Evolutionary conservation across 371 early-diverging fungal species (phyloP), one percentile per base, ranked within the genome.

Genomic region (Syncephalastrum sp.): DNA sequence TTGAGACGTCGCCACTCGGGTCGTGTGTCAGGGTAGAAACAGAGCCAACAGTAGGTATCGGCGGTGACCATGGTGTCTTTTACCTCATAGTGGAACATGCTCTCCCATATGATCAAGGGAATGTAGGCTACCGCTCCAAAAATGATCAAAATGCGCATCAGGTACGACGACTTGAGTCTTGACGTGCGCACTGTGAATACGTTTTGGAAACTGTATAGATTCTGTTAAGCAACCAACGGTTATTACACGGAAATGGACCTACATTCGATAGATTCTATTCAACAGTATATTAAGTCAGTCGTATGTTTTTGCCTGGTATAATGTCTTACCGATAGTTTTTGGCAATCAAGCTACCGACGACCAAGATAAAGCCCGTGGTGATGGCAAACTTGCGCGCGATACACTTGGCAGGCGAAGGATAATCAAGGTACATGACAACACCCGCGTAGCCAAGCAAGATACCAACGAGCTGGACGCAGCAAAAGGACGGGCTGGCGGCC

Each of bases 341-440:
- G 3, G 77, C 77, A 64, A 77, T 71, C 13, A 77, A 66, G 47
- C 74, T 74, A 6, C 69, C 69, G 25, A 74, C 63, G 5, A 74
- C 74, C 0, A 77, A 48, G 1, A 56, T 47, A 59, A 74, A 70
- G 1, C 67, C 74, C 5, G 55, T 29, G 0, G 59, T 49, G 3
- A 71, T 45, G 17, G 57, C 41, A 6, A 77, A 50, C 45, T 67
- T 59, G 7, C 74, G 51, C 2, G 59, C 23, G 44, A 74, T 59
- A 25, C 77, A 77, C 41, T 46, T 71, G 2, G 60, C 64, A 3
- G 52, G 21, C 27, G 43, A 67, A 5, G 72, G 72, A 8, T 55
- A 56, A 24, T 54, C 63, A 1, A 71, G 10, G 27, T 58, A 69
- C 16, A 74, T 49, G 3, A 61, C 5, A 17, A 60, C 27, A 0